Conservation (phyloP, 805 yeast species). For the Brettanomyces anomalus region DNA sequence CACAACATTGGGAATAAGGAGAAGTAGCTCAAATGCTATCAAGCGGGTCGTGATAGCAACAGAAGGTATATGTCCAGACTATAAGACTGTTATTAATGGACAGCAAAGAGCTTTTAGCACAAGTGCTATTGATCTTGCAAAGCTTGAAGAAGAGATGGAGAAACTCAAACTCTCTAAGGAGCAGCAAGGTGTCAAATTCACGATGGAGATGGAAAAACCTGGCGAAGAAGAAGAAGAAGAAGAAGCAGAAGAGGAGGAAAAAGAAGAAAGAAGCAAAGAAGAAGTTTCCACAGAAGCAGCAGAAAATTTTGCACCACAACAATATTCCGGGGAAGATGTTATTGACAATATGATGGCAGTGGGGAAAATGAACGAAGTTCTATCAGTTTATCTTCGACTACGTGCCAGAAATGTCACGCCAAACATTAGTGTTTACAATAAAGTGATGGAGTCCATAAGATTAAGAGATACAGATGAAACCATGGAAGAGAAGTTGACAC, state of each 20-base stretch:
- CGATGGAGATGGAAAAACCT: background rate
- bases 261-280: background rate
- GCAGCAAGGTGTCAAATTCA: background rate
- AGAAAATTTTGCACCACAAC: constrained; percentile 3
- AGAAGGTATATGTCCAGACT: constrained; percentile 1
- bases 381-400: constrained; percentile 24
- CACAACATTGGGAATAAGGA: constrained; percentile 19
- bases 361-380: constrained; percentile 25
- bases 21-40: constrained; percentile 20
- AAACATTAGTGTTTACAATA: constrained; percentile 40
- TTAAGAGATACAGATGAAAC: constrained; percentile 43
- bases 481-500: constrained; percentile 52
- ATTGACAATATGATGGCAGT: constrained; percentile 16
- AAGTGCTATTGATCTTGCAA: constrained; percentile 5
- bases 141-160: constrained; percentile 10
- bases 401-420: constrained; percentile 34
- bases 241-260: constrained; percentile 2
- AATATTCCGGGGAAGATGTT: constrained; percentile 11
- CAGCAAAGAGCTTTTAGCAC: constrained; percentile 7
- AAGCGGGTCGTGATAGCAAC: constrained; percentile 19
- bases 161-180: constrained; percentile 6
- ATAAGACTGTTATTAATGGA: background rate
- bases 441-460: constrained; percentile 46
- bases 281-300: background rate
- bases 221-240: background rate